Base-by-base conservation (phyloP, 2,329 filamentous ascomycete species). In the Xylaria sp. region DNA sequence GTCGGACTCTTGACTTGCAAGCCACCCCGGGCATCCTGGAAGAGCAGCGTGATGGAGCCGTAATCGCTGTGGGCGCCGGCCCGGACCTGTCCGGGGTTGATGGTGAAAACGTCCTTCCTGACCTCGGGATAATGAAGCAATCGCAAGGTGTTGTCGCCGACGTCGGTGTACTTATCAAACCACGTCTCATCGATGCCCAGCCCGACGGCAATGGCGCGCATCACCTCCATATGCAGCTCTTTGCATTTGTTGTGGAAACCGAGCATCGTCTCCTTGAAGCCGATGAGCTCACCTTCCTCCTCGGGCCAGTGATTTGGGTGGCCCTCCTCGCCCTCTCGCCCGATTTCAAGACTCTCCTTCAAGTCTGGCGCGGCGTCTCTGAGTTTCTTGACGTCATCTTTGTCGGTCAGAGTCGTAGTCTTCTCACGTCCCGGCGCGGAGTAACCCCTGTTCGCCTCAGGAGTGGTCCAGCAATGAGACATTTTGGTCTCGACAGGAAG, bases 161-260 rank as follows among this genome's bases (percentile, higher is more conserved):
- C 82, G 63, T 88, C 83, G 0, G 91, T 87, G 67, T 83, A 95
- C 4, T 70, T 64, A 64, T 96, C 91, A 65, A 97, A 97, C 78
- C 88, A 95, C 3, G 64, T 66, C 65, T 87, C 81, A 0, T 86
- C 81, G 16, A 94, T 76, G 0, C 82, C 87, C 83, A 96, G 85
- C 0, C 89, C 91, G n/a, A 93, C 74, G 0, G 90, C 91, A 58
- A 96, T 90, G 7, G 91, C 90, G 4, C 88, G 79, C 91, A 96
- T 95, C 18, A 96, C 82, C 59, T 92, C 78, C 22, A 84, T 77
- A 71, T 97, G 89, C 50, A 97, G 71, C 13, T 74, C 69, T 70
- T 91, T 90, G 72, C 91, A 95, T 56, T 79, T 78, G n/a, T 79
- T 79, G 62, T 88, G 89, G 72, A 97, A 97, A 2, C 72, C 72